Conservation (phyloP, 495 filamentous ascomycete species). For the Aspergillus ostianus region DNA sequence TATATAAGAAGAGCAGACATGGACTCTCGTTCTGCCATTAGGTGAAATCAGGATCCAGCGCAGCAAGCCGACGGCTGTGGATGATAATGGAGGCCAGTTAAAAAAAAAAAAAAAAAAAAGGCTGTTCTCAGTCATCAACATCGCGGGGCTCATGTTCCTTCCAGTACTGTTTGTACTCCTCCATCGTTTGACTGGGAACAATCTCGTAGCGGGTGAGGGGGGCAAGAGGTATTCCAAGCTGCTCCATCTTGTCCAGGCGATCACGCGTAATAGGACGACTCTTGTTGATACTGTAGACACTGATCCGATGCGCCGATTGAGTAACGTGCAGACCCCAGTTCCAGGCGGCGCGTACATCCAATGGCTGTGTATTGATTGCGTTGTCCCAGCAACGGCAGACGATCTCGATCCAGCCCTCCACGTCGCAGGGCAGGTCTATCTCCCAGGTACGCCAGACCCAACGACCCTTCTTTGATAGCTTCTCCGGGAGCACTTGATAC, state of each 20-base stretch:
- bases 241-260: slow-evolving; percentile 49
- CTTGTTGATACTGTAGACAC: slow-evolving; percentile 62
- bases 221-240: slow-evolving; percentile 42
- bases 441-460: slow-evolving; percentile 44
- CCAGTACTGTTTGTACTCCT: slow-evolving; percentile 49
- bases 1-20: too few species aligned
- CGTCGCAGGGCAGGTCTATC: slow-evolving; percentile 38
- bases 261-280: slow-evolving; percentile 43
- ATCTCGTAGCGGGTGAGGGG: slow-evolving; percentile 51
- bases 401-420: slow-evolving; percentile 45
- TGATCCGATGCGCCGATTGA: slow-evolving; percentile 61
- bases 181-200: slow-evolving; percentile 42
- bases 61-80: too few species aligned
- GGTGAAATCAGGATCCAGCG: too few species aligned
- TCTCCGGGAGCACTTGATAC: slow-evolving; percentile 34
- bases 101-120: too few species aligned
- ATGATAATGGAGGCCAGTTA: too few species aligned
- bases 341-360: slow-evolving; percentile 40
- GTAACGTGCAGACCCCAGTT: slow-evolving; percentile 69
- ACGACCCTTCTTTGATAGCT: slow-evolving; percentile 34
- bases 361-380: slow-evolving; percentile 40
- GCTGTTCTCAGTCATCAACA: slow-evolving; percentile 33
- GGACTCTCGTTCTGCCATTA: too few species aligned
- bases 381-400: slow-evolving; percentile 45
- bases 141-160: slow-evolving; percentile 48